phyloP scores from a whole-genome alignment of 2,329 filamentous ascomycete species.

The Monilinia polystroma region DNA sequence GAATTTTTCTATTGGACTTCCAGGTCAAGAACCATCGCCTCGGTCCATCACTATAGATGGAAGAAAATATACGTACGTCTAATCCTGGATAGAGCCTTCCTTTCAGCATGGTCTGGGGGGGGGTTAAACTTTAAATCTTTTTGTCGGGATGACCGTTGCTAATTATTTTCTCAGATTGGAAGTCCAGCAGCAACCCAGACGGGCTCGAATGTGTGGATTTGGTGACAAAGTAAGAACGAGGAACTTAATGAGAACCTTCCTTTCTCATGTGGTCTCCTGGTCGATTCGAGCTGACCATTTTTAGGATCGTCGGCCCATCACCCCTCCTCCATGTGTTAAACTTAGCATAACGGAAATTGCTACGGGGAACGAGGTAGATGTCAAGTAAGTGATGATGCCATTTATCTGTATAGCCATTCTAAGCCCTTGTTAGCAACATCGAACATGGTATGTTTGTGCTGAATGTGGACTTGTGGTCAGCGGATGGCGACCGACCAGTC shows the following conservation, averaged over 20 bases:
- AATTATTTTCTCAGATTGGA: conserved; percentile 57
- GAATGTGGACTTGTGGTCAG: conserved; percentile 67
- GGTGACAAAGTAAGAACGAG: conserved; percentile 76
- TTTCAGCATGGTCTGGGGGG: conserved; percentile 3
- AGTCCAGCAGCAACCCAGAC: conserved; percentile 86
- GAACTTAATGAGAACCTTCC: conserved; percentile 15
- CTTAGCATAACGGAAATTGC: conserved; percentile 73
- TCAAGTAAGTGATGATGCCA: conserved; percentile 60
- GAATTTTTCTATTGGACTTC: conserved; percentile 28
- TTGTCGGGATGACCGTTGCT: conserved; percentile 22
- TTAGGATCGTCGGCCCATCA: conserved; percentile 91
- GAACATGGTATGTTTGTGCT: conserved; percentile 67
- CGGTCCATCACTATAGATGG: conserved; percentile 30
- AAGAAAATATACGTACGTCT: conserved; percentile 38
- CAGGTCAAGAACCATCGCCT: conserved; percentile 28
- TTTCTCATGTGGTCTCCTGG: conserved; percentile 6
- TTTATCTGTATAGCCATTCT: conserved; percentile 22
- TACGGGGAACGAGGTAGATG: conserved; percentile 79
- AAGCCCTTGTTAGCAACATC: conserved; percentile 54
- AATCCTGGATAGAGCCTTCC: background rate
- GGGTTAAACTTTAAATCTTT: background rate
- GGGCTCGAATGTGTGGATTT: conserved; percentile 98
- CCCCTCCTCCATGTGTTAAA: conserved; percentile 87
- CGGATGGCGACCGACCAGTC: conserved; percentile 59
- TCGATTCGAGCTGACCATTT: background rate